Evolutionary conservation across 2,329 filamentous ascomycete genomes (phyloP), one percentile per base, ranked within the genome.

Genomic region (Akanthomyces lecanii): DNA sequence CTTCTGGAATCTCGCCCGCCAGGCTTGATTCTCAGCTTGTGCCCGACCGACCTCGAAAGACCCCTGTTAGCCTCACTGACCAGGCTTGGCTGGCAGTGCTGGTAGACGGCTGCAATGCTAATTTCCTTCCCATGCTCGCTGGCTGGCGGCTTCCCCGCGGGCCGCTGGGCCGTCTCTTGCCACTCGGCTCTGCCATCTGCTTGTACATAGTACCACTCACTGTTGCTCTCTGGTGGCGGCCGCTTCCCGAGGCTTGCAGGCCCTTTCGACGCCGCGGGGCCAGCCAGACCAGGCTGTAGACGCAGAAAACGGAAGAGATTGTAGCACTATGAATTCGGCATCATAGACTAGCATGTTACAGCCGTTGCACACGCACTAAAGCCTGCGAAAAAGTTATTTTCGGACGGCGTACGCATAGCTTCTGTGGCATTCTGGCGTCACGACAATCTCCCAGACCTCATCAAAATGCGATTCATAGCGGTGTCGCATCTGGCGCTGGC

Each of bases 21-120:
- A 51, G 58, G 58, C 58, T 61, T 61, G 28, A 38, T 52, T 47
- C 58, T 61, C 58, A 53, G 58, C 48, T 47, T 53, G 30, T 44
- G 57, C 47, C 28, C 50, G 14, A n/a, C 18, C 16, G 21, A 40
- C 38, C 23, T 44, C 21, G 1, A 21, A 23, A n/a, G 25, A 33
- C 6, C 58, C 58, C 25, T 61, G 25, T 7, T 61, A 61, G 38
- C 40, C 28, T 30, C 44, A 18, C 40, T 30, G 48, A n/a, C 10
- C 47, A 23, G 38, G 30, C 21, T 21, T 21, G 21, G 21, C 48
- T 10, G 28, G 23, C 25, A 51, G 28, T 11, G 8, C 7, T 10
- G 33, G 7, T 6, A 54, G n/a, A 25, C 36, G 21, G n/a, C 33
- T 38, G n/a, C 25, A 8, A 54, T 54, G 6, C 21, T 40, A 38